These are phyloP conservation scores for Malbranchea zuffiana DNA, from an alignment of 2,329 filamentous ascomycete species.

Conservation along the genomic window DNA sequence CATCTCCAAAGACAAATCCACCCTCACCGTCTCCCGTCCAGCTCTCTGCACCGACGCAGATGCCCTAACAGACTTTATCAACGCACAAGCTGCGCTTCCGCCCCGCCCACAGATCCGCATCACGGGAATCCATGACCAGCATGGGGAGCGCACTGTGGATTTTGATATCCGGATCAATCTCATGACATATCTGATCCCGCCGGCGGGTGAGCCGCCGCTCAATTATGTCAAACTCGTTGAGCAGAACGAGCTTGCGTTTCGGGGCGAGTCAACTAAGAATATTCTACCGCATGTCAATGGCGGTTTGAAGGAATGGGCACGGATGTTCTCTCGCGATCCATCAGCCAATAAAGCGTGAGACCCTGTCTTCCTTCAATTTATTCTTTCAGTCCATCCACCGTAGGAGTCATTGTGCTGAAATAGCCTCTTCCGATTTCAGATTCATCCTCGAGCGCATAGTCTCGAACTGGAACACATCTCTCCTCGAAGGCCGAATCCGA, in stretches of 20 bases:
- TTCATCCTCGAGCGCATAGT: slow-evolving; percentile 7
- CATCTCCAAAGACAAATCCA: slow-evolving; percentile 19
- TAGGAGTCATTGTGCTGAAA: neutral
- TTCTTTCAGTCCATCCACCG: neutral
- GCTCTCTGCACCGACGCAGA: slow-evolving; percentile 17
- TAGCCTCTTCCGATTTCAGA: too few species aligned
- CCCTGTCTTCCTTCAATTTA: neutral
- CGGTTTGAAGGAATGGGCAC: too few species aligned
- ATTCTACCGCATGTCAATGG: slow-evolving; percentile 2
- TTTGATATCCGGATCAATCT: slow-evolving; percentile 9
- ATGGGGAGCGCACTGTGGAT: slow-evolving; percentile 2
- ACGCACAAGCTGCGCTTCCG: slow-evolving; percentile 21
- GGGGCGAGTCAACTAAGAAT: neutral
- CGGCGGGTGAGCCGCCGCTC: neutral
- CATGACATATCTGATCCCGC: slow-evolving; percentile 1
- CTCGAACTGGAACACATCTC: slow-evolving; percentile 6
- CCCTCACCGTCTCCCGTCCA: slow-evolving; percentile 19
- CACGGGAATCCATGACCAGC: slow-evolving; percentile 10
- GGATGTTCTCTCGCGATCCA: slow-evolving; percentile 6
- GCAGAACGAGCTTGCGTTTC: neutral
- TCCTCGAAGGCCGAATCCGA: slow-evolving; percentile 6
- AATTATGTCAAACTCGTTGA: slow-evolving; percentile 7
- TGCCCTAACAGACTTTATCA: slow-evolving; percentile 19
- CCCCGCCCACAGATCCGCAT: slow-evolving; percentile 22
- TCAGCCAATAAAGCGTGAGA: slow-evolving; percentile 8